Conservation (phyloP, 2,329 filamentous ascomycete species). For the Whalleya microplaca region DNA sequence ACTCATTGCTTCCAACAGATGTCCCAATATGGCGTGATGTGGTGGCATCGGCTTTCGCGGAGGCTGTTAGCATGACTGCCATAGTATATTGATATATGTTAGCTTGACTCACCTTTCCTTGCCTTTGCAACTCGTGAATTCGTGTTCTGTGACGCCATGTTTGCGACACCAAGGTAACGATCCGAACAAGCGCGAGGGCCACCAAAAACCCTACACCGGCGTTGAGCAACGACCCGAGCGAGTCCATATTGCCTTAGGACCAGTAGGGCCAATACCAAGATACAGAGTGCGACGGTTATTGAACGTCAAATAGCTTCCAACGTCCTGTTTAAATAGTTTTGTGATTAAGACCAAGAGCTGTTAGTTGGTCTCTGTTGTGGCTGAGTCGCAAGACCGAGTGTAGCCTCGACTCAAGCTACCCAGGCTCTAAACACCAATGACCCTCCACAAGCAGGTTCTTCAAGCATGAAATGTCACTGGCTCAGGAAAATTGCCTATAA, state of each 20-base stretch:
- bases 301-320: not conserved
- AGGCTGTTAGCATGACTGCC: not conserved
- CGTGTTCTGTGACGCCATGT: constrained; percentile 25
- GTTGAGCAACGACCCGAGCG: constrained; percentile 18
- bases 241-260: not conserved
- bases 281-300: too few species aligned
- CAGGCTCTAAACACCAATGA: too few species aligned
- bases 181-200: constrained; percentile 10
- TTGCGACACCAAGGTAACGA: constrained; percentile 23
- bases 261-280: too few species aligned
- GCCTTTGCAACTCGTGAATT: constrained; percentile 25
- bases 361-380: too few species aligned
- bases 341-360: too few species aligned
- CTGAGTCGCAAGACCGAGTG: too few species aligned
- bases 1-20: constrained; percentile 37
- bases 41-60: constrained; percentile 32
- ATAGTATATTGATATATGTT: not conserved
- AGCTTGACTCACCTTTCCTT: constrained; percentile 29
- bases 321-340: not conserved
- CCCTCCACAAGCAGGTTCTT: too few species aligned
- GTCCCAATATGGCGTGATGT: constrained; percentile 35
- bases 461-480: too few species aligned
- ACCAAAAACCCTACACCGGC: constrained; percentile 29
- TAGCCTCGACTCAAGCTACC: too few species aligned
- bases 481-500: too few species aligned